Evolutionary conservation across 2,329 filamentous ascomycete genomes (phyloP), one percentile per base, ranked within the genome.

Genomic region (Zymoseptoria tritici): DNA sequence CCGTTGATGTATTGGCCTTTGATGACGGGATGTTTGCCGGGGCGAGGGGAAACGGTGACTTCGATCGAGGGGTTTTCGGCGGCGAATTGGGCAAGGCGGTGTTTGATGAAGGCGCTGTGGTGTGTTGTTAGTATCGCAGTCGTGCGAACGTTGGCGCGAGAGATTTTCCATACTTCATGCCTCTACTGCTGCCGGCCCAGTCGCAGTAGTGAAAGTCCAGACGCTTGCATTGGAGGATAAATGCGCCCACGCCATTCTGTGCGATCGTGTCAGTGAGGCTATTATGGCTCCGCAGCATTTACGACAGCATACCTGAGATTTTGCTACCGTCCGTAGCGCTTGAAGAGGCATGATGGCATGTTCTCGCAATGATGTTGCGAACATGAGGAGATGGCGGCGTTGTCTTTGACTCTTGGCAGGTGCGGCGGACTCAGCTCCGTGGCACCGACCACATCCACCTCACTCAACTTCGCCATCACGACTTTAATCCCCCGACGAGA

Each of bases 191-290:
- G 64, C 92, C 94, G 60, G 89, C 90, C 85, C 89, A 92, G 82
- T 97, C 91, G 81, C 94, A 97, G 80, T 96, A 99, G 79, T 96
- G 90, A 73, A 99, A 90, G 75, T 96, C 90, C 75, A 99, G 81
- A 73, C 88, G 89, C 81, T 91, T 96, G 85, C 94, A 99, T 80
- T 96, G 93, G 60, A 97, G 85, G 77, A 99, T 90, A 81, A 97
- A 97, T 74, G 92, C 90, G 71, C 93, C 93, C 68, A 97, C 83
- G 82, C 94, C 94, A 80, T 99, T 97, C 92, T 97, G 70, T 20
- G 52, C 24, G 13, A 42, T 26, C 9, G 31, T 21, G 20, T 62
- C 31, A 60, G 53, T 49, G 46, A 19, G 42, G n/a, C n/a, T n/a
- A n/a, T n/a, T n/a, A n/a, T n/a, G n/a, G n/a, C n/a, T n/a, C n/a